A percentile compares a stretch with the other conserved stretches of the same genome.
Conservation (phyloP, 2,329 filamentous ascomycete genomes). For the Aspergillus cejpii region DNA sequence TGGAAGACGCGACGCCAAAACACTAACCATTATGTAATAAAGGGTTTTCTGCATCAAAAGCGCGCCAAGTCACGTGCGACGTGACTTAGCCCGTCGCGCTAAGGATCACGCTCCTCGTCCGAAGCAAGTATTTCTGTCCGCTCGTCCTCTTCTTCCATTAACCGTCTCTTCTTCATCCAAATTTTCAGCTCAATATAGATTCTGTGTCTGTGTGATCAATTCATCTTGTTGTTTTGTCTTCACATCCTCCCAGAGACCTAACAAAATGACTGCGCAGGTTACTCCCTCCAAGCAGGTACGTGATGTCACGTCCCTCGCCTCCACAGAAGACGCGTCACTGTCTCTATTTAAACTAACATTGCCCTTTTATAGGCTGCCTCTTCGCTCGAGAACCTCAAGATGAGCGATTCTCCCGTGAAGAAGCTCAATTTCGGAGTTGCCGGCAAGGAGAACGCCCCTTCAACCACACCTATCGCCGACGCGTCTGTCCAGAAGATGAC, state of each 20-base stretch:
- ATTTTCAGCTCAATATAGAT: slow-evolving; percentile 11
- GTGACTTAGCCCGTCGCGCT: slow-evolving; percentile 37
- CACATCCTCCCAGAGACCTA: slow-evolving; percentile 24
- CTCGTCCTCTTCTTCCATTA: slow-evolving; percentile 17
- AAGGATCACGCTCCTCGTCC: slow-evolving; percentile 29
- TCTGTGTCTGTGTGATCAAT: slow-evolving; percentile 19
- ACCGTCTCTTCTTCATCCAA: slow-evolving; percentile 25
- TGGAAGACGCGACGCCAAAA: background rate
- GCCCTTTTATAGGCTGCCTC: slow-evolving; percentile 62
- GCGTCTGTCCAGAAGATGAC: slow-evolving; percentile 51
- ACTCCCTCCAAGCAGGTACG: slow-evolving; percentile 67
- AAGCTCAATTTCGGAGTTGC: slow-evolving; percentile 69
- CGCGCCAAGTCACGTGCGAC: slow-evolving; percentile 36
- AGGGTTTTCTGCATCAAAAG: slow-evolving; percentile 8
- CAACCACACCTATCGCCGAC: slow-evolving; percentile 47
- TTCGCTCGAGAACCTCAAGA: slow-evolving; percentile 80
- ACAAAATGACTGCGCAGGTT: slow-evolving; percentile 66
- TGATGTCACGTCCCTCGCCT: slow-evolving; percentile 34
- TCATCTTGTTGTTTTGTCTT: slow-evolving; percentile 15
- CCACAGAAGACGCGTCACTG: slow-evolving; percentile 28
- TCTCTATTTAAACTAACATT: slow-evolving; percentile 36
- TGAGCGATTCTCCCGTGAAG: slow-evolving; percentile 80
- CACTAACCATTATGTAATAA: background rate
- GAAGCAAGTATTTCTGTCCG: slow-evolving; percentile 31
- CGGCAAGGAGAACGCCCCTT: slow-evolving; percentile 73